These are phyloP conservation scores for Venustampulla echinocandica DNA, from an alignment of 495 filamentous ascomycete genomes.

Conservation along the genomic window DNA sequence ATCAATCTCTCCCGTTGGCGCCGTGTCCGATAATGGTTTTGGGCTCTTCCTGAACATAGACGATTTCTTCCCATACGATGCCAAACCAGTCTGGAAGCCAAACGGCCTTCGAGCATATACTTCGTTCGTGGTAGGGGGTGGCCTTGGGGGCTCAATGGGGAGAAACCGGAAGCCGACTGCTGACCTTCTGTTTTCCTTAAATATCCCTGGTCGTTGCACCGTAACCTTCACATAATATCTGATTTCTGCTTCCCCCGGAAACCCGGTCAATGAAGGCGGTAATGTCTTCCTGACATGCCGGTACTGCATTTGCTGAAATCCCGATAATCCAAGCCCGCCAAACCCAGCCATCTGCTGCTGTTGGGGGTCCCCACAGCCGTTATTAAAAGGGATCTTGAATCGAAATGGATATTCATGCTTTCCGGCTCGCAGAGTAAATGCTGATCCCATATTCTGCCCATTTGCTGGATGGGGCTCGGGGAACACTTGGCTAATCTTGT, in stretches of 20 bases:
- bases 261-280: constrained; percentile 76
- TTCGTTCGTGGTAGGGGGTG: constrained; percentile 58
- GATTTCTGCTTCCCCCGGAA: constrained; percentile 77
- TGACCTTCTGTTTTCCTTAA: constrained; percentile 73
- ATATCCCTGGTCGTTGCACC: constrained; percentile 69
- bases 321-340: constrained; percentile 28
- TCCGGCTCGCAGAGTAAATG: constrained; percentile 64
- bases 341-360: constrained; percentile 28
- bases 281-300: constrained; percentile 77
- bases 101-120: constrained; percentile 76
- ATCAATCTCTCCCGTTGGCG: constrained; percentile 54
- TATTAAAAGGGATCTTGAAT: constrained; percentile 94
- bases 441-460: constrained; percentile 51
- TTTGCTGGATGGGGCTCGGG: constrained; percentile 24
- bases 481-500: constrained; percentile 72
- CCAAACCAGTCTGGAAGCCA: constrained; percentile 48
- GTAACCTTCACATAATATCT: constrained; percentile 91
- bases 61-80: constrained; percentile 38
- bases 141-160: constrained; percentile 82
- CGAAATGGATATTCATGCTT: constrained; percentile 81
- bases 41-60: constrained; percentile 38
- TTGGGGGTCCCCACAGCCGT: constrained; percentile 55
- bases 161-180: constrained; percentile 65
- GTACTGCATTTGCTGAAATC: constrained; percentile 37
- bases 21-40: constrained; percentile 13